Base-by-base conservation (phyloP, 1,284 basidiomycete genomes). In the Naganishia sp. region DNA sequence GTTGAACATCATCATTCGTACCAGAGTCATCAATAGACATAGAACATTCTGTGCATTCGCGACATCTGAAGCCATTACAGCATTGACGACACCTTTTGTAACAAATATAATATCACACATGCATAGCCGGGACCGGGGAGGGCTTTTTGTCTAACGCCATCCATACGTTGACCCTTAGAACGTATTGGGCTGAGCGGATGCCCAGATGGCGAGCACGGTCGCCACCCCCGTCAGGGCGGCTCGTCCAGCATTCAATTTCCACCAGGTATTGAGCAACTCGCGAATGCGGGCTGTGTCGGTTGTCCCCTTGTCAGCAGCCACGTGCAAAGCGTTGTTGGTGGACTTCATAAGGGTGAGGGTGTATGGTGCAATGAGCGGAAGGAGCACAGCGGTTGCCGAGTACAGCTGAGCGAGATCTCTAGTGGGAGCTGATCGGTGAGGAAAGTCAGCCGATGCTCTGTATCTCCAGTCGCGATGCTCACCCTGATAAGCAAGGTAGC, bases 191-290 rank as follows among this genome's bases (percentile, higher is more conserved):
- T 13, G 52, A 6, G 35, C 7, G 13, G 52, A 39, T 18, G 58
- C 58, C 47, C 47, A 50, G 25, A 61, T 39, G 35, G 47, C 58
- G 5, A 61, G n/a, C 47, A 41, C 23, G 10, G 58, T 61, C 50
- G 47, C 58, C 10, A 35, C 13, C 2, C 58, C 58, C 9, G 49
- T 50, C 15, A 61, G 13, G 17, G 42, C 21, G 4, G 58, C 58
- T 42, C 58, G 58, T 17, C 41, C 58, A 28, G 47, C 45, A 25
- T 61, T 61, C 31, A 61, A 23, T 31, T 61, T 61, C 58, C 58
- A 61, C 58, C 58, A 61, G 25, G 23, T 49, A 51, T 61, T 47
- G 21, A 61, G 28, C 49, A 61, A 21, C 15, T 49, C 47, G 7
- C 49, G 58, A 61, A 61, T 61, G 3, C 41, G 47, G 4, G 15